Conservation (phyloP, 768 basidiomycete genomes). For the Lentinula edodes region DNA sequence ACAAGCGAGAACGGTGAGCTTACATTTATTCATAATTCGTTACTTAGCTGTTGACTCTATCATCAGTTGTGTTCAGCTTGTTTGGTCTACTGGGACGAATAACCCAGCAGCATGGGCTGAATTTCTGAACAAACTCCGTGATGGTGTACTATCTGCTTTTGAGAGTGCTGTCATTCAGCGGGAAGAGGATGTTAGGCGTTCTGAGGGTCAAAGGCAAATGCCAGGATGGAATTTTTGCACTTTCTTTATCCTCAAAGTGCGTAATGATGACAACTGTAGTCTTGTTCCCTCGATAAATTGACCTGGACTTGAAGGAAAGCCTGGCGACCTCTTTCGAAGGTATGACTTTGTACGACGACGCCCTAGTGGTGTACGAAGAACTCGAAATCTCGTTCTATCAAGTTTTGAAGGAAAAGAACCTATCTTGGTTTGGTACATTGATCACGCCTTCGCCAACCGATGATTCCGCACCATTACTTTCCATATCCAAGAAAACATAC, state of each 20-base stretch:
- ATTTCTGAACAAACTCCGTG: conserved; percentile 83
- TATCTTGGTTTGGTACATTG: conserved; percentile 89
- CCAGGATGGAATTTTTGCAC: conserved; percentile 99
- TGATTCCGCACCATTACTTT: conserved; percentile 79
- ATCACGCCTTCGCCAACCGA: conserved; percentile 67
- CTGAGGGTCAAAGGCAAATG: conserved; percentile 85
- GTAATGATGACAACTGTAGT: conserved; percentile 10
- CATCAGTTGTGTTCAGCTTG: conserved; percentile 73
- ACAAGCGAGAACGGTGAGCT: conserved; percentile 77
- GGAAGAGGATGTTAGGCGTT: conserved; percentile 87
- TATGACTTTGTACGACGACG: conserved; percentile 86
- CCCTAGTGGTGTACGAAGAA: conserved; percentile 84
- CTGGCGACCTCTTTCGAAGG: conserved; percentile 89
- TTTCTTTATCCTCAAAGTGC: conserved; percentile 92
- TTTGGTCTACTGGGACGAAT: conserved; percentile 65
- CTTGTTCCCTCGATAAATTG: conserved; percentile 6
- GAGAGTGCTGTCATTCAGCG: conserved; percentile 71
- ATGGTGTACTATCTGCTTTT: conserved; percentile 80
- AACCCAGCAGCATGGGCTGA: conserved; percentile 87
- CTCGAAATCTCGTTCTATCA: conserved; percentile 81
- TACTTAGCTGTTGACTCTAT: conserved; percentile 12
- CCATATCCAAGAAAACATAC: conserved; percentile 76
- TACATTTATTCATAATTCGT: not conserved
- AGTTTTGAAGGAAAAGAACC: conserved; percentile 69
- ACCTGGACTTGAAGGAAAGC: conserved; percentile 64